These are phyloP conservation scores for Fraxinus latifolia DNA, from an alignment of 305 asterid species.

Conservation along the genomic window DNA sequence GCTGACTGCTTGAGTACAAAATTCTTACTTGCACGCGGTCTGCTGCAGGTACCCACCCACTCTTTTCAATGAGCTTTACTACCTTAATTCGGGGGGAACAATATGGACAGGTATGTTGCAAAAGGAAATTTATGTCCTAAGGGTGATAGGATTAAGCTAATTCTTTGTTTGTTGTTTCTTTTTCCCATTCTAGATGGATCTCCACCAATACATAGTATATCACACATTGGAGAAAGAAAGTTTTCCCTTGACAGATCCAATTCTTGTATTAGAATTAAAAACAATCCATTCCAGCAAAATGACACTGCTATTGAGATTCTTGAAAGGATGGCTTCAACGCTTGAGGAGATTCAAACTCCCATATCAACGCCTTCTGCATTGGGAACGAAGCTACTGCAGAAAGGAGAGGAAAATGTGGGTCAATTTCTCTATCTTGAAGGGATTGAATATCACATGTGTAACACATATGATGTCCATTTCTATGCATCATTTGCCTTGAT, in stretches of 20 bases:
- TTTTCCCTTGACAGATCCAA: conserved; percentile 59
- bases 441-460: conserved; percentile 89
- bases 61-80: conserved; percentile 94
- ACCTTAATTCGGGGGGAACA: conserved; percentile 86
- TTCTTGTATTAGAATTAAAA: conserved; percentile 22
- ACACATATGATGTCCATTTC: conserved; percentile 92
- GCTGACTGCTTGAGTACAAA: conserved; percentile 17
- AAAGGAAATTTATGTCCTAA: conserved; percentile 23
- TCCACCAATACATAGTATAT: conserved; percentile 62
- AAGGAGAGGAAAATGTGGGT: conserved; percentile 81
- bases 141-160: conserved; percentile 16
- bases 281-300: conserved; percentile 32
- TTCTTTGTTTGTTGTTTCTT: conserved; percentile 10
- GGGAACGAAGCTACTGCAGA: conserved; percentile 64
- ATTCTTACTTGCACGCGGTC: conserved; percentile 24
- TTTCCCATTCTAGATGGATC: conserved; percentile 63
- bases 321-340: conserved; percentile 65
- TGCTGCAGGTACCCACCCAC: conserved; percentile 77
- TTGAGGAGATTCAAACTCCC: conserved; percentile 61
- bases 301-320: conserved; percentile 72
- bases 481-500: conserved; percentile 74
- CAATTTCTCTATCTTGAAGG: conserved; percentile 95
- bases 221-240: conserved; percentile 47
- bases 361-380: conserved; percentile 57
- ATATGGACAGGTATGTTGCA: conserved; percentile 81